A percentile compares a stretch with the other conserved stretches of the same genome.
These are phyloP conservation scores for Sorghum bicolor DNA, from an alignment of 176 grass and related monocot species.

Conservation along the genomic window DNA sequence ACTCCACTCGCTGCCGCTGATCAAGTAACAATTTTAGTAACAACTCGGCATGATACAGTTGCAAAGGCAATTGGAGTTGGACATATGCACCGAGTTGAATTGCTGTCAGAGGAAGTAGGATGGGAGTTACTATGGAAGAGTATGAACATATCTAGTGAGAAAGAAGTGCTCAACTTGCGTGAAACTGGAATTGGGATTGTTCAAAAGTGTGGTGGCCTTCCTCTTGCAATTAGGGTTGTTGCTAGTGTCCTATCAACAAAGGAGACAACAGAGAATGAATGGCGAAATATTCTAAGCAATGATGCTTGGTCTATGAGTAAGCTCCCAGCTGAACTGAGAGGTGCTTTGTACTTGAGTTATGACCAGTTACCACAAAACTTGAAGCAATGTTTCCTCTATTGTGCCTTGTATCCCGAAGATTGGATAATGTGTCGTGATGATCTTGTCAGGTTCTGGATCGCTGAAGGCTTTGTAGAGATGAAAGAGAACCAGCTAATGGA, in stretches of 20 bases:
- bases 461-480: constrained; percentile 19
- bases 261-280: background rate
- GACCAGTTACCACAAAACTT: background rate
- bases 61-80: background rate
- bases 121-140: constrained; percentile 22
- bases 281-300: background rate
- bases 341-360: background rate
- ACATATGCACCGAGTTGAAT: constrained; percentile 16
- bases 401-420: constrained; percentile 6
- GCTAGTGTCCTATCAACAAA: background rate
- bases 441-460: constrained; percentile 27
- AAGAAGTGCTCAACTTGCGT: background rate
- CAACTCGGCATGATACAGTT: background rate
- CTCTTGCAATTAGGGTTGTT: background rate
- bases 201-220: background rate
- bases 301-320: background rate
- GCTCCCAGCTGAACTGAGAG: background rate
- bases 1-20: background rate
- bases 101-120: background rate
- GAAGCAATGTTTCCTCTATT: constrained; percentile 33
- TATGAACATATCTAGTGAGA: background rate
- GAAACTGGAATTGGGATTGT: background rate
- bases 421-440: background rate
- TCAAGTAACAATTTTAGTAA: background rate
- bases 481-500: background rate